Percentiles rank a stretch among this genome's conserved stretches.
These are phyloP conservation scores for Barbatosphaeria neglecta DNA, from an alignment of 495 filamentous ascomycete species.

Conservation along the genomic window DNA sequence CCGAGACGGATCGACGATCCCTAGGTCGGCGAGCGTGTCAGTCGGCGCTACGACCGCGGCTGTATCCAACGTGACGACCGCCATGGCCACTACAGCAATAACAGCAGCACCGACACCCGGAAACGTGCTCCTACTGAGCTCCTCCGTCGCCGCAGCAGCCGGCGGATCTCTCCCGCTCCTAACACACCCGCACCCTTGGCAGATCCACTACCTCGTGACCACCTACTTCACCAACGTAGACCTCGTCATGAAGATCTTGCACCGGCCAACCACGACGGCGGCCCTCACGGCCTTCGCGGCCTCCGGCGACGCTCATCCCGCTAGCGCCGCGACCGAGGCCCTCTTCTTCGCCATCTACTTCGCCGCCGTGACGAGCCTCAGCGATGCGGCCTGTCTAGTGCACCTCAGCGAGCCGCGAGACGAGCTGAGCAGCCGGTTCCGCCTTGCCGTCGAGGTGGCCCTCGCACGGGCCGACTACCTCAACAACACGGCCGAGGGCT, in stretches of 20 bases:
- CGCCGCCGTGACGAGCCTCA: constrained; percentile 43
- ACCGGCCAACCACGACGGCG: constrained; percentile 30
- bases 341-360: constrained; percentile 54
- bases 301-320: constrained; percentile 14
- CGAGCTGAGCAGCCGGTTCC: constrained; percentile 41
- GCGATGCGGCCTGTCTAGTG: constrained; percentile 23
- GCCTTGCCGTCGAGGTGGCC: constrained; percentile 55
- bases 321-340: constrained; percentile 25
- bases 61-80: too few species aligned
- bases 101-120: too few species aligned
- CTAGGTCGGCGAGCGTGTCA: constrained; percentile 34
- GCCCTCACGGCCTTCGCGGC: constrained; percentile 25
- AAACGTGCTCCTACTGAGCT: constrained; percentile 40
- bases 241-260: constrained; percentile 41
- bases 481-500: constrained; percentile 38
- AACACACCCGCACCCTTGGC: constrained; percentile 44
- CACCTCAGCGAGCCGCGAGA: constrained; percentile 33
- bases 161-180: neutral
- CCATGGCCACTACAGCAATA: too few species aligned
- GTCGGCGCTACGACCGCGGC: constrained; percentile 40
- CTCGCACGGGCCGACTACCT: constrained; percentile 56
- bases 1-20: constrained; percentile 19
- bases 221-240: constrained; percentile 47
- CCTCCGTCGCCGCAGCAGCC: constrained; percentile 10
- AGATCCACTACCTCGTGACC: constrained; percentile 43